phyloP scores from a whole-genome alignment of 164 flowering plant genomes.

The Chloranthus sessilifolius region DNA sequence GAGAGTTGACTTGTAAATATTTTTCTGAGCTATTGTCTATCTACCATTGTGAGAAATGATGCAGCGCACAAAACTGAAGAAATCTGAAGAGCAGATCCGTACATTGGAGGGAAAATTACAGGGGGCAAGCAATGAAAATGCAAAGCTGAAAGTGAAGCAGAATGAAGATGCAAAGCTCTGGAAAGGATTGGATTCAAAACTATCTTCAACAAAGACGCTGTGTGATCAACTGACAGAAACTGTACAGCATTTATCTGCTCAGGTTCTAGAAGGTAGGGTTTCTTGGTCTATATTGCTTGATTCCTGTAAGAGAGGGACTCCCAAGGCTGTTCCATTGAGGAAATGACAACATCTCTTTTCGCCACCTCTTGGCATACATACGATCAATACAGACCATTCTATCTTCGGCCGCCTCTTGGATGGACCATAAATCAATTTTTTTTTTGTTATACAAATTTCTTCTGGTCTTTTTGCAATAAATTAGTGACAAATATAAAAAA shows the following conservation, averaged over 20 bases:
- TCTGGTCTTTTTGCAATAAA: too few relatives aligned
- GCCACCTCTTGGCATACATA: too few relatives aligned
- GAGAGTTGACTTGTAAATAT: too few relatives aligned
- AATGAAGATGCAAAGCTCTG: slow-evolving; percentile 89
- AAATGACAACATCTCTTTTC: too few relatives aligned
- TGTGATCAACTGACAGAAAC: slow-evolving; percentile 92
- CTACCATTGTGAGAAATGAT: slow-evolving; percentile 5
- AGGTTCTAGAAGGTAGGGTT: slow-evolving; percentile 70
- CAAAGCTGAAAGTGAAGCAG: slow-evolving; percentile 82
- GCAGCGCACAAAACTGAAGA: slow-evolving; percentile 82
- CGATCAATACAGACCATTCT: too few relatives aligned
- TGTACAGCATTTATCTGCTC: slow-evolving; percentile 64
- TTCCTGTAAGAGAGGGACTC: too few relatives aligned
- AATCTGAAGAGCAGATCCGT: slow-evolving; percentile 55
- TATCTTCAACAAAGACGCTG: slow-evolving; percentile 72
- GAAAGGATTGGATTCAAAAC: slow-evolving; percentile 88
- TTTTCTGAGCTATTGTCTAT: neutral
- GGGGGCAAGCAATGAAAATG: slow-evolving; percentile 75
- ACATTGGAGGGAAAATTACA: slow-evolving; percentile 79
- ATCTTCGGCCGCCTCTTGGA: too few relatives aligned
- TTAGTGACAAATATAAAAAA: too few relatives aligned
- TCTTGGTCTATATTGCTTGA: too few relatives aligned
- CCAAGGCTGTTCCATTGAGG: too few relatives aligned
- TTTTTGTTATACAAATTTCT: too few relatives aligned
- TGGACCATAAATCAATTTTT: too few relatives aligned